A percentile compares a stretch with the other conserved stretches of the same genome.
These are phyloP conservation scores for Morella rubra DNA, from an alignment of 306 rosid genomes.

Conservation along the genomic window DNA sequence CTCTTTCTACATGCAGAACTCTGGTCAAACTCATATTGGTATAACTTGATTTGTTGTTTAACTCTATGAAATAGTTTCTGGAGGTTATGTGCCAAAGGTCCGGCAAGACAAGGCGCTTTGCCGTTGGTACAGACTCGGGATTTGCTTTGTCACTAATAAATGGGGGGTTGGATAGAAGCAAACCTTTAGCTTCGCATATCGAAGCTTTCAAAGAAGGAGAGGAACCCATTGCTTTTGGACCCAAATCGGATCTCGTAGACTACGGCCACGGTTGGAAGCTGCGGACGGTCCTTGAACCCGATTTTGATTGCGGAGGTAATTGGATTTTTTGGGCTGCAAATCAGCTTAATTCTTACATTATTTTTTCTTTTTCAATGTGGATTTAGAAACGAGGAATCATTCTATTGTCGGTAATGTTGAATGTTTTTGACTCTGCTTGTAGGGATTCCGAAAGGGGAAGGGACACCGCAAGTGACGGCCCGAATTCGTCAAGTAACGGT, in stretches of 20 bases:
- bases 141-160: conserved; percentile 60
- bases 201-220: conserved; percentile 67
- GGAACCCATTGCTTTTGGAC: conserved; percentile 75
- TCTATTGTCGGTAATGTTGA: neutral
- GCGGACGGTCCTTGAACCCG: conserved; percentile 48
- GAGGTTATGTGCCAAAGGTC: conserved; percentile 66
- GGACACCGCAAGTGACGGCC: neutral
- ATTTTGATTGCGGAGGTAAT: conserved; percentile 24
- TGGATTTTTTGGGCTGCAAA: neutral
- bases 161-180: conserved; percentile 36
- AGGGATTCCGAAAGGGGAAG: neutral
- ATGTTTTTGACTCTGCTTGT: neutral
- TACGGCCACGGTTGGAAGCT: conserved; percentile 62
- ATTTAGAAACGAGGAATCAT: neutral
- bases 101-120: conserved; percentile 64
- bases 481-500: neutral
- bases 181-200: conserved; percentile 43
- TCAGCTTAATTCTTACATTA: too few relatives aligned
- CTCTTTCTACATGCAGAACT: too few relatives aligned
- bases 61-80: conserved; percentile 36
- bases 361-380: neutral
- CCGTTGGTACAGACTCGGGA: conserved; percentile 63
- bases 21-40: neutral
- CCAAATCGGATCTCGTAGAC: conserved; percentile 49
- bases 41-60: conserved; percentile 2